These are phyloP conservation scores for Schizochytrium sp. DNA, from an alignment of 108 stramenopile species.

Conservation along the genomic window DNA sequence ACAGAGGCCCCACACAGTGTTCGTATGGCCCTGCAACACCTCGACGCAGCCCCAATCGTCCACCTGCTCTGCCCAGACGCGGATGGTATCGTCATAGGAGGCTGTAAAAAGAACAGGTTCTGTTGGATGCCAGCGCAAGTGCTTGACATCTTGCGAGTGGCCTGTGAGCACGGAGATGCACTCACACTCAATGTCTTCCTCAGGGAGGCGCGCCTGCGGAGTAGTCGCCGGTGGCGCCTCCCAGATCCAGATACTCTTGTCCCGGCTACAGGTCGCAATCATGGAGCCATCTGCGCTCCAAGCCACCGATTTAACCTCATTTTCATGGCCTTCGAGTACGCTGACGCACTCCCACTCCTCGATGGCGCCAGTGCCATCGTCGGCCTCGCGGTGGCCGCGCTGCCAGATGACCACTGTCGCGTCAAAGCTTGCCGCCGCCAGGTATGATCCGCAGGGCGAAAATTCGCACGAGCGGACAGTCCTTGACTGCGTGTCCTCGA, in stretches of 20 bases:
- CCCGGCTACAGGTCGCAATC: slow-evolving; percentile 88
- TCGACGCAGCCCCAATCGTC: slow-evolving; percentile 90
- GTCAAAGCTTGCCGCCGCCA: slow-evolving; percentile 84
- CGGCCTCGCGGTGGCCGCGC: background rate
- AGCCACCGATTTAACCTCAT: slow-evolving; percentile 79
- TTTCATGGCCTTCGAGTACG: slow-evolving; percentile 81
- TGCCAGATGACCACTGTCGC: slow-evolving; percentile 79
- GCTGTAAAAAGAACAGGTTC: slow-evolving; percentile 70
- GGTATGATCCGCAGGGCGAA: slow-evolving; percentile 46
- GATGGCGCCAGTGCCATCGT: slow-evolving; percentile 23
- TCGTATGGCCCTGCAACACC: slow-evolving; percentile 59
- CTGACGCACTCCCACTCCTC: slow-evolving; percentile 70
- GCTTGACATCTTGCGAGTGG: slow-evolving; percentile 92
- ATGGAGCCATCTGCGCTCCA: slow-evolving; percentile 79
- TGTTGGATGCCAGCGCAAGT: slow-evolving; percentile 71
- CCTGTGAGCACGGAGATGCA: slow-evolving; percentile 70
- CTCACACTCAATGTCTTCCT: background rate
- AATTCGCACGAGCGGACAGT: slow-evolving; percentile 54
- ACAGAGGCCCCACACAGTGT: slow-evolving; percentile 80
- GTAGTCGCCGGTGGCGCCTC: slow-evolving; percentile 64
- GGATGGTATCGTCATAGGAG: slow-evolving; percentile 82
- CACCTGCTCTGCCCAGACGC: slow-evolving; percentile 79
- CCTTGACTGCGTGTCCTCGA: slow-evolving; percentile 48
- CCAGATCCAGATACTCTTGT: slow-evolving; percentile 98
- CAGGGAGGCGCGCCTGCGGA: slow-evolving; percentile 52